Evolutionary conservation across 2,329 filamentous ascomycete species (phyloP), one percentile per base, ranked within the genome.

Genomic region (Colletotrichum tanaceti): DNA sequence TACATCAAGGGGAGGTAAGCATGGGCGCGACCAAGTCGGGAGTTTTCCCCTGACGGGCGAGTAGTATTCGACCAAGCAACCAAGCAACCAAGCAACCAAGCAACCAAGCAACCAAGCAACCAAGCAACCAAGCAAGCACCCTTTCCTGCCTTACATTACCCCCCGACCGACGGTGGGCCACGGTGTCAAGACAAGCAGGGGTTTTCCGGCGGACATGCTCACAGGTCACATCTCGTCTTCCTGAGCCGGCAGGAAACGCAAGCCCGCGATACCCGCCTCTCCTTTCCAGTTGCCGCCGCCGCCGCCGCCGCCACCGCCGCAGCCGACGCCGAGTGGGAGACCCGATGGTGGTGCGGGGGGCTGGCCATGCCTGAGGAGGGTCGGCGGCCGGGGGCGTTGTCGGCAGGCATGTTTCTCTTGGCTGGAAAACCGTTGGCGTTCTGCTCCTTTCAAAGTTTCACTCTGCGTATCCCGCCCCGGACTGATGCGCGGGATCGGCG

Each of bases 221-320:
- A 78, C 76, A 78, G 71, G 70, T 78, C 75, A 54, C 76, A 77
- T 73, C 73, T 71, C 38, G 75, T 76, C 73, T 77, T 77, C 62
- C 76, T 74, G 58, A 72, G 71, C 39, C 76, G 75, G 66, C 76
- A 77, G 28, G 76, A 75, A 43, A 77, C 62, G 65, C 76, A 77
- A 7, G 76, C 76, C 47, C 76, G 71, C 49, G 75, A 77, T 43
- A 77, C 75, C 63, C 76, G 73, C 71, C 77, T 76, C 35, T 68
- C 73, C 46, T 72, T 73, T 24, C 62, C 65, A 68, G 55, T 65
- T 39, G 65, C 65, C 65, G 65, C 41, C 39, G n/a, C 46, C 35
- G 55, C 28, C n/a, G n/a, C n/a, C n/a, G n/a, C n/a, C n/a, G n/a
- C n/a, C n/a, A n/a, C n/a, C n/a, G n/a, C n/a, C n/a, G n/a, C n/a